Evolutionary conservation across 805 yeast genomes (phyloP), one percentile per base, ranked within the genome.

Genomic region (Jamesozyma lodderae): DNA sequence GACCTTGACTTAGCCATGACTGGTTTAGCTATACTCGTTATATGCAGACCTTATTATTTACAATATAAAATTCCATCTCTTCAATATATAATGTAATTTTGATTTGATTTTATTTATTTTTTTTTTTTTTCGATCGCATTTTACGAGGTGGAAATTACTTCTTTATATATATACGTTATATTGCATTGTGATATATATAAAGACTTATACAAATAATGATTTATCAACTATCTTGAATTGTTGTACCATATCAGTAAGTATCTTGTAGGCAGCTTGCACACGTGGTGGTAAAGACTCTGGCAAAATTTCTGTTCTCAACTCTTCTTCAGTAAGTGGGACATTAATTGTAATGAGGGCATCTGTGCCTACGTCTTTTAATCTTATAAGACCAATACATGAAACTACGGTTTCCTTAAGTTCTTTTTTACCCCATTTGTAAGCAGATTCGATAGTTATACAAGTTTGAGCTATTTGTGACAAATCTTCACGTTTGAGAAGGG

Each of bases 341-440:
- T 80, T 79, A 49, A 72, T 67, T 3, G 81, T 69, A 11, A 82
- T 53, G 29, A 81, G 52, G 3, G 78, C 64, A 57, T 83, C 94
- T 0, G 88, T 77, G 2, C 61, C 62, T 1, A 63, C 73, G 35
- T 66, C 66, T 9, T 53, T 46, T 19, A 81, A 47, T 38, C 88
- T 63, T 24, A 81, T 59, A 31, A 83, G 54, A 0, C 76, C 80
- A n/a, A 80, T 47, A 13, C 79, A 66, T 11, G 78, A 60, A 11
- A 72, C 68, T 30, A 79, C 63, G 5, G 66, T 55, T 14, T 67
- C 63, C 23, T 46, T 47, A 38, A 45, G 41, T 5, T 46, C 51
- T 7, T 46, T 42, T 30, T 67, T 61, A 3, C 79, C 78, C 77
- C 80, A 75, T 52, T 74, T 73, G 52, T 59, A 51, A 0, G 73